phyloP scores from a whole-genome alignment of 352 stramenopile genomes.

The Phytophthora chlamydospora region DNA sequence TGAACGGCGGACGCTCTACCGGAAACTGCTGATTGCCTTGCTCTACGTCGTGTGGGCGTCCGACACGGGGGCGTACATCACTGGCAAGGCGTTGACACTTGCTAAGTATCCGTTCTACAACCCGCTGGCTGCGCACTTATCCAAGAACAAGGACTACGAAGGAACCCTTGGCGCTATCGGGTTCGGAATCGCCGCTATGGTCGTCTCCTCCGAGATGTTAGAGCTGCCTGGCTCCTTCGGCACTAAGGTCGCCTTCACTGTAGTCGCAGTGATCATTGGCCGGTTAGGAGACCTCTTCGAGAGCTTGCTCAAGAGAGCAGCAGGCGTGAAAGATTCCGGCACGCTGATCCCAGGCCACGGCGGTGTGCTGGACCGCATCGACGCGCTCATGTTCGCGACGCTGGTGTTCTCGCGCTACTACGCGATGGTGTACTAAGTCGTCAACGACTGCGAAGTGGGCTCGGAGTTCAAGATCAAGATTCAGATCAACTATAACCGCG shows the following conservation, averaged over 20 bases:
- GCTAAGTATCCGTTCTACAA: slow-evolving; percentile 86
- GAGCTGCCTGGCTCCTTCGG: slow-evolving; percentile 74
- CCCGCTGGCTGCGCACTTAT: slow-evolving; percentile 87
- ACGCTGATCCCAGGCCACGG: slow-evolving; percentile 95
- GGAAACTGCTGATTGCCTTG: slow-evolving; percentile 69
- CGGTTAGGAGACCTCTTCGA: slow-evolving; percentile 95
- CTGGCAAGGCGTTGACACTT: slow-evolving; percentile 85
- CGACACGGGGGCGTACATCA: slow-evolving; percentile 95
- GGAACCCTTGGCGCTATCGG: slow-evolving; percentile 89
- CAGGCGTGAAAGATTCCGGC: slow-evolving; percentile 94
- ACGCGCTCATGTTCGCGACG: slow-evolving; percentile 93
- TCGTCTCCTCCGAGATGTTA: slow-evolving; percentile 69
- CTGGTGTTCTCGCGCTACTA: slow-evolving; percentile 72
- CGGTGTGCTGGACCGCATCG: slow-evolving; percentile 94
- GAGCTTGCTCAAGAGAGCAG: slow-evolving; percentile 96
- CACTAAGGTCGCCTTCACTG: slow-evolving; percentile 77
- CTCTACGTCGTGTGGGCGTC: slow-evolving; percentile 79
- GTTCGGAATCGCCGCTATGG: slow-evolving; percentile 87
- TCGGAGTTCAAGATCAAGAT: too few species aligned
- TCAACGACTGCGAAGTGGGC: background rate
- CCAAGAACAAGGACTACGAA: slow-evolving; percentile 97
- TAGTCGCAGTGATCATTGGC: slow-evolving; percentile 93
- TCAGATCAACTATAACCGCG: background rate
- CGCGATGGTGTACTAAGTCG: slow-evolving; percentile 32
- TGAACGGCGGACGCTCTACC: slow-evolving; percentile 52